phyloP scores from a whole-genome alignment of 2,329 filamentous ascomycete genomes.

The Mycocentrospora acerina region DNA sequence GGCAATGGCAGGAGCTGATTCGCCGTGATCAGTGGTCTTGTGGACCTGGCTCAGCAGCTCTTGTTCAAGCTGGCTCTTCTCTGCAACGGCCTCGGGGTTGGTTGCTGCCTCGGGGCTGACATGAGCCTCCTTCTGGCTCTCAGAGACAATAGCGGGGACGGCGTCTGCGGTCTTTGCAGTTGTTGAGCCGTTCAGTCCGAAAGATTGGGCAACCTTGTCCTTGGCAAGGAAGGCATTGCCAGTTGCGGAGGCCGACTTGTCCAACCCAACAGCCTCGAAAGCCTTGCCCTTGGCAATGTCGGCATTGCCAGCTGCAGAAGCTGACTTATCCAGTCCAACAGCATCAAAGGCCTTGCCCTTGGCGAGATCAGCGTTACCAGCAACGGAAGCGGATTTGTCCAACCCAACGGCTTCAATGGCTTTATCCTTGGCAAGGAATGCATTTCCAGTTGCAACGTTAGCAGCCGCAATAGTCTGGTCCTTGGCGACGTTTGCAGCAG shows the following conservation, averaged over 20 bases:
- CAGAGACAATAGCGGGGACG: conserved; percentile 63
- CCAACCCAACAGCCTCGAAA: conserved; percentile 42
- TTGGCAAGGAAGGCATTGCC: conserved; percentile 21
- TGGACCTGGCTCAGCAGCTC: conserved; percentile 57
- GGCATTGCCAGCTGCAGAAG: conserved; percentile 44
- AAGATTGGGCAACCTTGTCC: conserved; percentile 39
- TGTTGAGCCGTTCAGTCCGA: conserved; percentile 25
- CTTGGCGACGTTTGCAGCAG: conserved; percentile 35
- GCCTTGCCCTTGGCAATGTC: conserved; percentile 27
- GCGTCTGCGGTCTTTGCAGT: conserved; percentile 36
- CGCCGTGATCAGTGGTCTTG: conserved; percentile 42
- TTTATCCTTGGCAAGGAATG: conserved; percentile 14
- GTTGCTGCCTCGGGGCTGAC: conserved; percentile 66
- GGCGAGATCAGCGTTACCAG: conserved; percentile 33
- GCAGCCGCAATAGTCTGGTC: conserved; percentile 35
- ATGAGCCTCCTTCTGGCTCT: conserved; percentile 68
- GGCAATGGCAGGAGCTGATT: conserved; percentile 40
- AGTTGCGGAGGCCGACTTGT: conserved; percentile 40
- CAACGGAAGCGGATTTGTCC: conserved; percentile 40
- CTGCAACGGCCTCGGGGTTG: conserved; percentile 62
- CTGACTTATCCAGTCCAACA: conserved; percentile 31
- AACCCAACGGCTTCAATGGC: conserved; percentile 28
- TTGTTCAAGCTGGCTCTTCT: conserved; percentile 69
- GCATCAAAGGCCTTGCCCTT: conserved; percentile 31
- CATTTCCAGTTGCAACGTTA: conserved; percentile 38